Evolutionary conservation across 148 eudicot genomes (phyloP), one percentile per base, ranked within the genome.

Genomic region (Nepenthes gracilis): DNA sequence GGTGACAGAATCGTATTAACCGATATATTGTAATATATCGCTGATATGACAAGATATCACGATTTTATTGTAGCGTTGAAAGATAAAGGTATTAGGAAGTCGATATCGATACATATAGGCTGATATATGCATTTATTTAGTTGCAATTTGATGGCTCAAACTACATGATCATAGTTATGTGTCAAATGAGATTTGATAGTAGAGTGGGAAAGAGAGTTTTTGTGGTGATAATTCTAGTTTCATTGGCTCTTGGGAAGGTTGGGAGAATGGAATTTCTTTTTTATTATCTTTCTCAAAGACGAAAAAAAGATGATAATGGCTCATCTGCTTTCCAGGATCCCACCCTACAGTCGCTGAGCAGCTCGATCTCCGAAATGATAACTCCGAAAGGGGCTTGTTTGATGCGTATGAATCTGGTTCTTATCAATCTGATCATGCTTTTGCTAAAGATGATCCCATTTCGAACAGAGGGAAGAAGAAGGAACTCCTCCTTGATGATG

Each of bases 401-500:
- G 87, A 77, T 66, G 61, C 67, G 32, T 72, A 75, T 63, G 84
- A 77, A 45, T 63, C 62, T 62, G 72, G 62, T 47, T 61, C 75
- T 58, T 75, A 57, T 74, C 83, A 70, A 65, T 75, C 83, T 32
- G 85, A 86, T 67, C 86, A 79, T 65, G 78, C 76, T 71, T 81
- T 84, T 71, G 87, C 87, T 14, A 83, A 79, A 78, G 83, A 69
- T 49, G 97, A 85, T 35, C 93, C 94, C 53, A 78, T 80, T 64
- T 61, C 74, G 54, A 85, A 85, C 73, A 75, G 94, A 74, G 90
- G 88, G 56, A 85, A 79, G 83, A 92, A 82, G 73, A 92, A 81
- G 69, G 97, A 92, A 81, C 76, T 88, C 33, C 51, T 81, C 55
- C 96, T 88, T 38, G 94, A 85, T 72, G 86, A 82, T 68, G 87